phyloP scores from a whole-genome alignment of 805 yeast species.

The Jamesozyma lodderae region DNA sequence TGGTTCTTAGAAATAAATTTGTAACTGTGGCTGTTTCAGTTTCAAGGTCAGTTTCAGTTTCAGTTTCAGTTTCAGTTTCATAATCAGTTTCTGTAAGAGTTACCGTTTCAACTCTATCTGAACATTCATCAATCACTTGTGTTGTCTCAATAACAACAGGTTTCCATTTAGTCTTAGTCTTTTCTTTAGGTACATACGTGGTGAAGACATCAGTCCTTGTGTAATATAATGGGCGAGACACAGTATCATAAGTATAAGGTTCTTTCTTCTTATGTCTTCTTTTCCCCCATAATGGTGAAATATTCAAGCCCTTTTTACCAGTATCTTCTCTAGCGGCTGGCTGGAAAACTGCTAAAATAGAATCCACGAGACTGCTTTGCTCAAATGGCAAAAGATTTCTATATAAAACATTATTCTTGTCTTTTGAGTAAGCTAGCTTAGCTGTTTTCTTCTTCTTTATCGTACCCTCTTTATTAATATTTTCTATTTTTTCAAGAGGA shows the following conservation, averaged over 20 bases:
- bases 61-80: conserved; percentile 9
- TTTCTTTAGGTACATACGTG: conserved; percentile 9
- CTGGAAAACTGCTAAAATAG: not conserved
- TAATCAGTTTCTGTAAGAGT: conserved; percentile 6
- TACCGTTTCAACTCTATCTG: conserved; percentile 4
- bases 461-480: not conserved
- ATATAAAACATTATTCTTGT: not conserved
- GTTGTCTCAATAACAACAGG: conserved; percentile 8
- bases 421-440: not conserved
- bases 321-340: not conserved
- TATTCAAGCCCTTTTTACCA: not conserved
- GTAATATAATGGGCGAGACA: conserved; percentile 2
- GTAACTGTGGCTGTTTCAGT: conserved; percentile 6
- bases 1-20: conserved; percentile 10
- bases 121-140: conserved; percentile 6
- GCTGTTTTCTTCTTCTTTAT: not conserved
- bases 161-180: conserved; percentile 9
- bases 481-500: not conserved
- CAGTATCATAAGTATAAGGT: not conserved
- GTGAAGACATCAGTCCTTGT: conserved; percentile 11
- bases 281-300: conserved; percentile 1
- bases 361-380: not conserved
- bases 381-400: not conserved
- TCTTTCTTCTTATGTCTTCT: not conserved
- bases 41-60: conserved; percentile 9